A percentile compares a stretch with the other conserved stretches of the same genome.
These are phyloP conservation scores for Teratosphaeria gauchensis DNA, from an alignment of 2,329 filamentous ascomycete species.

Conservation along the genomic window DNA sequence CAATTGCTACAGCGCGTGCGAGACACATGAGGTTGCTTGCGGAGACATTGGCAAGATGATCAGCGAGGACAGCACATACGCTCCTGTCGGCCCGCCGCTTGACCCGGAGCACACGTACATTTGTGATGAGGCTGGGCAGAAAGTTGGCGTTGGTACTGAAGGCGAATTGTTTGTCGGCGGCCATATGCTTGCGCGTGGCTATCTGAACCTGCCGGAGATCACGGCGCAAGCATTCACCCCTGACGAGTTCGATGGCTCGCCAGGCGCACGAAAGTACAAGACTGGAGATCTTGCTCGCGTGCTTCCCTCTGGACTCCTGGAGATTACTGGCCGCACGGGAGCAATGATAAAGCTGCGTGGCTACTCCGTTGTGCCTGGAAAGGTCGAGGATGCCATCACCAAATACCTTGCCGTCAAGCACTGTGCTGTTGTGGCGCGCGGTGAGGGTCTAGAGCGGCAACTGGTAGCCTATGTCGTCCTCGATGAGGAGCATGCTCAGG, in stretches of 20 bases:
- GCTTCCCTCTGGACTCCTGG: slow-evolving; percentile 57
- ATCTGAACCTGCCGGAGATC: slow-evolving; percentile 69
- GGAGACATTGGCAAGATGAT: slow-evolving; percentile 61
- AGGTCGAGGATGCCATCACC: slow-evolving; percentile 64
- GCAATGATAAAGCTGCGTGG: slow-evolving; percentile 75
- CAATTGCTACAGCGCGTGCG: slow-evolving; percentile 74
- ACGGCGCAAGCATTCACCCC: slow-evolving; percentile 62
- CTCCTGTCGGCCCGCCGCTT: slow-evolving; percentile 63
- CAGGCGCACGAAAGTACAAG: slow-evolving; percentile 60
- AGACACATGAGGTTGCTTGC: slow-evolving; percentile 71
- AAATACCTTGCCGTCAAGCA: slow-evolving; percentile 60
- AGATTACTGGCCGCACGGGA: slow-evolving; percentile 67
- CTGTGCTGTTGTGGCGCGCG: slow-evolving; percentile 63
- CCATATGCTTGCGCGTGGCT: slow-evolving; percentile 62
- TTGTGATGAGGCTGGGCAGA: slow-evolving; percentile 57
- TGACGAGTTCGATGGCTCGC: slow-evolving; percentile 50
- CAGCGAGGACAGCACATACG: slow-evolving; percentile 54
- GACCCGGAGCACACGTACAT: slow-evolving; percentile 63
- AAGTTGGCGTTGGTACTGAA: slow-evolving; percentile 50
- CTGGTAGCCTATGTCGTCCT: slow-evolving; percentile 67
- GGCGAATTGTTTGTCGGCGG: slow-evolving; percentile 72
- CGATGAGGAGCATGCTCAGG: slow-evolving; percentile 49
- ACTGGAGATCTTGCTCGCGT: slow-evolving; percentile 63
- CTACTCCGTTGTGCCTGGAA: slow-evolving; percentile 67
- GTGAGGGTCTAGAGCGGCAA: slow-evolving; percentile 65